A percentile compares a stretch with the other conserved stretches of the same genome.
These are phyloP conservation scores for Ceratocystis diversiconidia DNA, from an alignment of 2,329 filamentous ascomycete species.

Conservation along the genomic window DNA sequence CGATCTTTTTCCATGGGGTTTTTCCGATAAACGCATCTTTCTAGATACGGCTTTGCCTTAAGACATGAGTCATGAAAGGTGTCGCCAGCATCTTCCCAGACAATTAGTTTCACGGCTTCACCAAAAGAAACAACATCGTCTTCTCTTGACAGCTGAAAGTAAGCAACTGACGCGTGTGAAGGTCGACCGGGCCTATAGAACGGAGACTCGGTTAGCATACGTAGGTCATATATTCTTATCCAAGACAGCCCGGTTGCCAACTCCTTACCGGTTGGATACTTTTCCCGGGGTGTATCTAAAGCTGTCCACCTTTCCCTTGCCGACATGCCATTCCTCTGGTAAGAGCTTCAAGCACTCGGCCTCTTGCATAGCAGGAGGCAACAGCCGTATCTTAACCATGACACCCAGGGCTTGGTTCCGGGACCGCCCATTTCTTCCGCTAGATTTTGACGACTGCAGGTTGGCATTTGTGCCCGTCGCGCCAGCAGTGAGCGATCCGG, in stretches of 20 bases:
- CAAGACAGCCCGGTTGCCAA: not conserved
- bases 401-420: slow-evolving; percentile 39
- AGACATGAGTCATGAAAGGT: slow-evolving; percentile 58
- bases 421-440: not conserved
- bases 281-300: slow-evolving; percentile 53
- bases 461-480: not conserved
- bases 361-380: slow-evolving; percentile 74
- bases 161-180: slow-evolving; percentile 65
- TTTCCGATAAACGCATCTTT: slow-evolving; percentile 73
- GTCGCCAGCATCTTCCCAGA: slow-evolving; percentile 71
- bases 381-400: slow-evolving; percentile 70
- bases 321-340: slow-evolving; percentile 67
- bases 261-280: slow-evolving; percentile 42
- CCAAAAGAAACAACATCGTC: slow-evolving; percentile 53
- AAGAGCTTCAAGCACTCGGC: slow-evolving; percentile 58
- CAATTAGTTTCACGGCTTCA: slow-evolving; percentile 51
- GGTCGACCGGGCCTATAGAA: slow-evolving; percentile 62
- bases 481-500: not conserved
- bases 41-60: slow-evolving; percentile 63
- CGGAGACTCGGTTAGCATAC: not conserved
- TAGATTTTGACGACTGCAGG: not conserved
- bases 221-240: not conserved
- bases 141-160: slow-evolving; percentile 65
- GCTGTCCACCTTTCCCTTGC: slow-evolving; percentile 78
- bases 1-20: slow-evolving; percentile 61